Base-by-base conservation (phyloP, 1,284 basidiomycete species). In the Trichosporon inkin region DNA sequence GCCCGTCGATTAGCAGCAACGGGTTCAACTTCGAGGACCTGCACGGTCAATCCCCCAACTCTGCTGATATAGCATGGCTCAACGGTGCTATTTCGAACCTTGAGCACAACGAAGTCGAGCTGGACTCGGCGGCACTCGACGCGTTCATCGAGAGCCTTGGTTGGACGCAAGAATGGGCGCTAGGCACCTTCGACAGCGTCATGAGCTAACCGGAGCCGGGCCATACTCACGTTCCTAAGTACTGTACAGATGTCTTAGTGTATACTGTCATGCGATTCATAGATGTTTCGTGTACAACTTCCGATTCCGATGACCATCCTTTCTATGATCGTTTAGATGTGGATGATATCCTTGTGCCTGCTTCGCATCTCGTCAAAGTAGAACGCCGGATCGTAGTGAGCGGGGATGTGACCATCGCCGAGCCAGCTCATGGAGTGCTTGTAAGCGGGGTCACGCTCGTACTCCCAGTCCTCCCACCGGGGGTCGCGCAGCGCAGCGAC, bases 381-480 rank as follows among this genome's bases (percentile, higher is more conserved):
- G 54, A 61, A 63, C 16, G 56, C 62, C 1, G 62, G 62, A 22
- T 63, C 59, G 22, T 56, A n/a, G 19, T 58, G 19, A n/a, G 51
- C 22, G 1, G 62, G 49, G 8, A 64, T 53, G 54, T 64, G 52
- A 28, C 62, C 62, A 34, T 64, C 52, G 34, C 62, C 62, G 11
- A 64, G 60, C 62, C 62, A 64, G 22, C 40, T 38, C 62, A 64
- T 61, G 3, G 39, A 10, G 38, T 61, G 34, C 7, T 47, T 22
- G 57, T 61, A 64, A 6, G 44, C 57, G 1, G 49, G 32, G 3
- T 28, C 28, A 36, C 60, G 56, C 54, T 62, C 60, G 44, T 60
- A 60, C 4, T 70, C 63, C 49, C 59, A 76, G 56, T 76, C 74
- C 60, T 76, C 74, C 71, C 71, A 76, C 0, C 73, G 63, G 0